Base-by-base conservation (phyloP, 208 protist species). In the Acanthamoeba culbertsoni region DNA sequence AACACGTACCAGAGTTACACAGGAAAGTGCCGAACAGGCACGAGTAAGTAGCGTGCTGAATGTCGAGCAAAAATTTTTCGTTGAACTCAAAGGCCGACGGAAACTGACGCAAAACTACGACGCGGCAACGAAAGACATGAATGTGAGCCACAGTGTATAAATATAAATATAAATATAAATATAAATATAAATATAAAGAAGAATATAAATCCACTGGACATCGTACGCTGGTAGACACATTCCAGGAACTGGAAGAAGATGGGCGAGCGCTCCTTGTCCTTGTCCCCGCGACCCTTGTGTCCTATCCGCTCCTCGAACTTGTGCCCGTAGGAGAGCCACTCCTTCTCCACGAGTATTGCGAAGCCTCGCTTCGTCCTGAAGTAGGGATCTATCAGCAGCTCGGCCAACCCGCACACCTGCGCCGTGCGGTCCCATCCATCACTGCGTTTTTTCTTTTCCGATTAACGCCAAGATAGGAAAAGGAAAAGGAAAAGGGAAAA, bases 301-400 rank as follows among this genome's bases (percentile, higher is more conserved):
- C 79, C 57, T 28, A 68, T 42, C 6, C 86, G 35, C 35, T 92
- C 86, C 1, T 97, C 97, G 93, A 99, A 99, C 92, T 99, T 99
- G 96, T 99, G 98, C 0, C 98, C 98, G 94, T 98, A 98, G 4
- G 95, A 95, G 57, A 97, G 96, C 96, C 99, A 99, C 84, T 99
- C 98, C 94, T 99, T 99, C 94, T 99, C 89, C n/a, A 99, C 93
- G 31, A 99, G 94, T 7, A 97, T 94, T 88, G 96, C 96, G 95
- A 99, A 99, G 14, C 98, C 98, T 20, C 97, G 88, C 20, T 98
- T 94, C 55, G 98, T 99, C 65, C 98, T 96, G 95, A 98, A 99
- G 95, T 98, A 98, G 14, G 98, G 98, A 86, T 99, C 98, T 0
- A 99, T 77, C 42, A 98, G 73, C 2, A 99, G 86, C 96, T 98